Evolutionary conservation across 1,284 basidiomycete species (phyloP).

Genomic region (Sporisorium reilianum): DNA sequence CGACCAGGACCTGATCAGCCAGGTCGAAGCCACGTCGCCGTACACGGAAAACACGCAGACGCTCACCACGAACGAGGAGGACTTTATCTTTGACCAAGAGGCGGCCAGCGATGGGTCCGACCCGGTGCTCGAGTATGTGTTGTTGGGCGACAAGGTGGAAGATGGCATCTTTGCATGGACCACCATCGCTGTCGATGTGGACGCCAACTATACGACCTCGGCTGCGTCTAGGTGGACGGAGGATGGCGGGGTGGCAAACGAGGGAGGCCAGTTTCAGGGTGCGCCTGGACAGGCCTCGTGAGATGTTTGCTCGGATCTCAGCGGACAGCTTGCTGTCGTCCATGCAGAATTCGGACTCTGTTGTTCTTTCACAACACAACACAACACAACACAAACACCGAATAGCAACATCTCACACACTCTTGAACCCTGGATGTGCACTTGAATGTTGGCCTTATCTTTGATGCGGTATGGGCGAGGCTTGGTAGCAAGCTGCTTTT

Average conservation of each 20-base stretch:
- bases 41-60: slow-evolving; percentile 10
- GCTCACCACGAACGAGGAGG: slow-evolving; percentile 5
- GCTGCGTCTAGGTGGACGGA: background rate
- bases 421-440: too few species aligned
- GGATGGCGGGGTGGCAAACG: background rate
- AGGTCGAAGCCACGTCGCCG: slow-evolving; percentile 3
- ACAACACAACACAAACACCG: too few species aligned
- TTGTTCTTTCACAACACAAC: too few species aligned
- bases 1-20: slow-evolving; percentile 6
- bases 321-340: too few species aligned
- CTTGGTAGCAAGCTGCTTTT: too few species aligned
- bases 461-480: too few species aligned
- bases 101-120: background rate
- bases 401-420: too few species aligned
- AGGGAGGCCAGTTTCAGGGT: background rate
- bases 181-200: slow-evolving; percentile 5
- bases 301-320: too few species aligned
- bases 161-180: slow-evolving; percentile 9
- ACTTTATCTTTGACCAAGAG: slow-evolving; percentile 1
- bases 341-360: too few species aligned
- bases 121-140: slow-evolving; percentile 8
- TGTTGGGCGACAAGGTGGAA: background rate
- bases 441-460: too few species aligned
- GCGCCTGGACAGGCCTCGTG: background rate
- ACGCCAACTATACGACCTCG: background rate